Evolutionary conservation across 2,329 filamentous ascomycete genomes (phyloP).

Genomic region (Plenodomus biglobosus): DNA sequence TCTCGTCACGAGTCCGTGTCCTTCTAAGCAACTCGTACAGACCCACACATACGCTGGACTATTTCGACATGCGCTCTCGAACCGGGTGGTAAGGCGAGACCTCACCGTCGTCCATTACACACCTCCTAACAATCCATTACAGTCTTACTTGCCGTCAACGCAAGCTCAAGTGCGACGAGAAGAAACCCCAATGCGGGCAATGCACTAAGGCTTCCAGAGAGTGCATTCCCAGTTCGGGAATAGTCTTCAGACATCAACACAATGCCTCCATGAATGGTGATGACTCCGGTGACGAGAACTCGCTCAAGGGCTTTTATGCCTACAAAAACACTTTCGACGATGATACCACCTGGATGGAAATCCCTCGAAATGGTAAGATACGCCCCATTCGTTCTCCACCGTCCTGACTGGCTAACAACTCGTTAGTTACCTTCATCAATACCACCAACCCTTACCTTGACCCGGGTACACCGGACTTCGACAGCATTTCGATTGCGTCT

Average conservation of each 20-base stretch:
- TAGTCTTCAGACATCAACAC: constrained; percentile 69
- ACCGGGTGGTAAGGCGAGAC: constrained; percentile 41
- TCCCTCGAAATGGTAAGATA: constrained; percentile 61
- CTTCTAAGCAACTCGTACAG: constrained; percentile 12
- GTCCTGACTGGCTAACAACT: constrained; percentile 9
- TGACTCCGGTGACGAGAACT: constrained; percentile 47
- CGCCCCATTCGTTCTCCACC: constrained; percentile 1
- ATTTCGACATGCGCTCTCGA: constrained; percentile 41
- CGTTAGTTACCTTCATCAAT: constrained; percentile 61
- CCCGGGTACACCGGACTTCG: constrained; percentile 40
- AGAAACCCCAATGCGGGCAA: constrained; percentile 62
- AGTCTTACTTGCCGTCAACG: constrained; percentile 58
- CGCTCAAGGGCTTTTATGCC: constrained; percentile 63
- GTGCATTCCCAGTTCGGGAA: constrained; percentile 62
- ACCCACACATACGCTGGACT: constrained; percentile 18
- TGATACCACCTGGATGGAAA: constrained; percentile 63
- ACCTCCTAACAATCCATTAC: constrained; percentile 11
- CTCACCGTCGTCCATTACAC: background rate
- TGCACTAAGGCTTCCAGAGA: constrained; percentile 62
- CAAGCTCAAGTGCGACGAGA: constrained; percentile 67
- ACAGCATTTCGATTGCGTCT: constrained; percentile 35
- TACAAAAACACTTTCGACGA: constrained; percentile 67
- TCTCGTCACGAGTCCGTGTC: constrained; percentile 22
- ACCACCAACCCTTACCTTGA: constrained; percentile 64
- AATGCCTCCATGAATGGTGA: constrained; percentile 67